Evolutionary conservation across 805 yeast species (phyloP).

Genomic region (Isabelozyma rhagii): DNA sequence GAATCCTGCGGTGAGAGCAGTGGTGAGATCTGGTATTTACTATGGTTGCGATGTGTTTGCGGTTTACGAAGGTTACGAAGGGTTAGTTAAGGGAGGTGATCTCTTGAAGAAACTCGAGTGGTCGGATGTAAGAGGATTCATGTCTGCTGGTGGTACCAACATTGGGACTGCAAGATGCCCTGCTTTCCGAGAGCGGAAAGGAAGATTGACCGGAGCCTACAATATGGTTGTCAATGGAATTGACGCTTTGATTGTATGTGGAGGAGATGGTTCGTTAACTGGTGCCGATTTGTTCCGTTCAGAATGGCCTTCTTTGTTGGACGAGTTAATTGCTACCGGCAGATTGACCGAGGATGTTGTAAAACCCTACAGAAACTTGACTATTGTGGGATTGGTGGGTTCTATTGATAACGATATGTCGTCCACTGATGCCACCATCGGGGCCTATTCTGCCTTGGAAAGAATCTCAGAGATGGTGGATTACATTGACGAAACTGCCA

Average conservation of each 20-base stretch:
- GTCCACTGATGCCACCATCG: slow-evolving; percentile 80
- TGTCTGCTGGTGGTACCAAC: slow-evolving; percentile 69
- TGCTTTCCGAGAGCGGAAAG: slow-evolving; percentile 64
- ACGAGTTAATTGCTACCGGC: slow-evolving; percentile 49
- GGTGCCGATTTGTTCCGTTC: slow-evolving; percentile 76
- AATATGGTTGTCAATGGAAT: slow-evolving; percentile 70
- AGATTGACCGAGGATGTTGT: slow-evolving; percentile 46
- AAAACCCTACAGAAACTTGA: slow-evolving; percentile 51
- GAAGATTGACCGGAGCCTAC: slow-evolving; percentile 60
- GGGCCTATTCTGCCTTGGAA: slow-evolving; percentile 75
- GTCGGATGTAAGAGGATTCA: slow-evolving; percentile 72
- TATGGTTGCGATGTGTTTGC: slow-evolving; percentile 66
- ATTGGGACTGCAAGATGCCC: slow-evolving; percentile 77
- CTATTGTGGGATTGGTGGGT: slow-evolving; percentile 74
- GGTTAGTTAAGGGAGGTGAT: slow-evolving; percentile 65
- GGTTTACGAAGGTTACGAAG: slow-evolving; percentile 72
- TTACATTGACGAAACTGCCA: slow-evolving; percentile 81
- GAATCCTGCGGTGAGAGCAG: slow-evolving; percentile 75
- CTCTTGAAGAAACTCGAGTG: slow-evolving; percentile 61
- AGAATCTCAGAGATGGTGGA: slow-evolving; percentile 74
- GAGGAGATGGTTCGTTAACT: slow-evolving; percentile 81
- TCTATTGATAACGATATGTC: slow-evolving; percentile 86
- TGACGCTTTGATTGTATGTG: slow-evolving; percentile 76
- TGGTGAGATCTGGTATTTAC: slow-evolving; percentile 64
- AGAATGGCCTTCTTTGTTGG: slow-evolving; percentile 73